Evolutionary conservation across 257 asterid species (phyloP).

Genomic region (Handroanthus guayacan): DNA sequence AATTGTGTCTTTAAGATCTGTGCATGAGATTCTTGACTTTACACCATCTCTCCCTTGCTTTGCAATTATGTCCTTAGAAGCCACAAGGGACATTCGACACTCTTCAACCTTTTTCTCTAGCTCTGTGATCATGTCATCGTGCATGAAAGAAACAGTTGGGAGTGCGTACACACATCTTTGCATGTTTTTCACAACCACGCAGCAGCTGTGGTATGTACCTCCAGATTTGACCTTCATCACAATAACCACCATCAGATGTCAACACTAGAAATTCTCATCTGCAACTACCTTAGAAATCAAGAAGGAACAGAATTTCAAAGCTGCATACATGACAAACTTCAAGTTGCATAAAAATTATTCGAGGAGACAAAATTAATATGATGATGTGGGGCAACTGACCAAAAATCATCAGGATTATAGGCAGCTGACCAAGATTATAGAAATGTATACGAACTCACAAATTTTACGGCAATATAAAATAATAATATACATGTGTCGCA

Average conservation of each 20-base stretch:
- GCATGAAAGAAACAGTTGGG: constrained; percentile 69
- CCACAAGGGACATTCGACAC: constrained; percentile 57
- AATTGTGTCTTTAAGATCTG: constrained; percentile 44
- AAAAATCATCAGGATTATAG: constrained; percentile 21
- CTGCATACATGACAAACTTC: background rate
- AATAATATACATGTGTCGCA: background rate
- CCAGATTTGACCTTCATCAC: constrained; percentile 77
- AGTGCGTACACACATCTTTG: constrained; percentile 90
- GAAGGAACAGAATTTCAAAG: background rate
- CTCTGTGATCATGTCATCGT: constrained; percentile 49
- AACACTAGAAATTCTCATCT: constrained; percentile 28
- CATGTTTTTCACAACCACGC: constrained; percentile 82
- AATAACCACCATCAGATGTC: constrained; percentile 41
- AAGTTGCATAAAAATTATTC: constrained; percentile 17
- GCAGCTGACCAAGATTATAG: background rate
- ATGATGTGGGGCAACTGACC: background rate
- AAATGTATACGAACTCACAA: background rate
- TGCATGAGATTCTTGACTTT: constrained; percentile 40
- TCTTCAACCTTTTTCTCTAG: constrained; percentile 71
- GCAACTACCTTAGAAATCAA: constrained; percentile 10
- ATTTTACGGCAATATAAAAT: constrained; percentile 19
- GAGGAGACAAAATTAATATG: background rate
- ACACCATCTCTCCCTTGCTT: constrained; percentile 51
- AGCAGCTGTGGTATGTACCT: constrained; percentile 82
- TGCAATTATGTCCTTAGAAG: constrained; percentile 48